Evolutionary conservation across 768 basidiomycete species (phyloP).

Genomic region (Suillus tomentosus): DNA sequence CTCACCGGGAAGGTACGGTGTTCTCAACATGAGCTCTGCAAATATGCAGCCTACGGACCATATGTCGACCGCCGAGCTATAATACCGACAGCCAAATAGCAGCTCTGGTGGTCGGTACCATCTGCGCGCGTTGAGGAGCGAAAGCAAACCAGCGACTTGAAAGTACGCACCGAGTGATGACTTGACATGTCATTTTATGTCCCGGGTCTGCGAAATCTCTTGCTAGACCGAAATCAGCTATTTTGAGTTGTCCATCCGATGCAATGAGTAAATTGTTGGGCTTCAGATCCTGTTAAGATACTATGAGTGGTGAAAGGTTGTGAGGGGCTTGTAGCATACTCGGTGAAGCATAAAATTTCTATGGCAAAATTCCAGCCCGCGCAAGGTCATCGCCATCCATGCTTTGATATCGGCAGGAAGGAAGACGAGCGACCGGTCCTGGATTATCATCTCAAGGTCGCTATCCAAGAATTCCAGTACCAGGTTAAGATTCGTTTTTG

Average conservation of each 20-base stretch:
- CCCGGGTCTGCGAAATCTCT: slow-evolving; percentile 95
- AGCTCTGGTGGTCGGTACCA: slow-evolving; percentile 99
- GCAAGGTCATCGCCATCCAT: slow-evolving; percentile 98
- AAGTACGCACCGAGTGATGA: slow-evolving; percentile 83
- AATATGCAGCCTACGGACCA: slow-evolving; percentile 99
- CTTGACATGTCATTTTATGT: slow-evolving; percentile 96
- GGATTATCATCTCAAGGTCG: slow-evolving; percentile 96
- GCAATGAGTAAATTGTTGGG: slow-evolving; percentile 98
- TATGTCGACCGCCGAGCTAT: slow-evolving; percentile 89
- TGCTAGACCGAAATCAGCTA: slow-evolving; percentile 98
- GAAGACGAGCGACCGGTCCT: slow-evolving; percentile 90
- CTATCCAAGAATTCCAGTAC: slow-evolving; percentile 96
- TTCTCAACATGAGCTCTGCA: slow-evolving; percentile 94
- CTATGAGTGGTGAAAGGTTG: neutral
- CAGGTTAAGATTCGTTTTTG: slow-evolving; percentile 94
- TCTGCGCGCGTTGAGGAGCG: slow-evolving; percentile 41
- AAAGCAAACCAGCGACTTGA: slow-evolving; percentile 11
- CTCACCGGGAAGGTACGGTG: slow-evolving; percentile 94
- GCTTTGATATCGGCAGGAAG: slow-evolving; percentile 95
- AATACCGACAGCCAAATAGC: slow-evolving; percentile 87
- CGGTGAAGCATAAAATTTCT: slow-evolving; percentile 92
- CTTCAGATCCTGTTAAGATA: slow-evolving; percentile 78
- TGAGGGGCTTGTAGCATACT: slow-evolving; percentile 45
- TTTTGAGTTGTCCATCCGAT: slow-evolving; percentile 87
- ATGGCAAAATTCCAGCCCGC: slow-evolving; percentile 98